Percentiles rank a stretch among this genome's conserved stretches.
Evolutionary conservation across 305 asterid genomes (phyloP).

Genomic region (Monarda citriodora): DNA sequence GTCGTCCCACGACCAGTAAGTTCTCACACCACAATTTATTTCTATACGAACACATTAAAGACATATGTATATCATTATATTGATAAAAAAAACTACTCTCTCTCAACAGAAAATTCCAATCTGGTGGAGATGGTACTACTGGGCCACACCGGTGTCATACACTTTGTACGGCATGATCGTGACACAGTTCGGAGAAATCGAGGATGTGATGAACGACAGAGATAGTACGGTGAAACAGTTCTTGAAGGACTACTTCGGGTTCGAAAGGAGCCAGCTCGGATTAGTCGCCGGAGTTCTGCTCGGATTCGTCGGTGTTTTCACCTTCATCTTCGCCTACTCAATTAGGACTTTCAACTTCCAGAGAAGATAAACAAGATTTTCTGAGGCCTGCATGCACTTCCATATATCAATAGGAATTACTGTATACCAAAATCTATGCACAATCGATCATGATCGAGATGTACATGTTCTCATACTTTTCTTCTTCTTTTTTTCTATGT

Average conservation of each 20-base stretch:
- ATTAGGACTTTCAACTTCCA: conserved; percentile 52
- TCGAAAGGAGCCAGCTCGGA: conserved; percentile 21
- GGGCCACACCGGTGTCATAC: conserved; percentile 41
- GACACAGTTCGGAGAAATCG: conserved; percentile 45
- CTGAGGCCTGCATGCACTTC: background rate
- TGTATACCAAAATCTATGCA: background rate
- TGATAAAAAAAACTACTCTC: too few species aligned
- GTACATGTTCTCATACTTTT: background rate
- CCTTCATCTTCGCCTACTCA: conserved; percentile 37
- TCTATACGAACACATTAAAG: background rate
- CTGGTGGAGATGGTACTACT: conserved; percentile 66
- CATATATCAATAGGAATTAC: background rate
- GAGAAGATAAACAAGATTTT: conserved; percentile 27
- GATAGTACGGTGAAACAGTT: conserved; percentile 26
- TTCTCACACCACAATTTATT: background rate
- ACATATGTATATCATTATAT: background rate
- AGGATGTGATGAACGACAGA: conserved; percentile 18
- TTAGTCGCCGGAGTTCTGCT: conserved; percentile 30
- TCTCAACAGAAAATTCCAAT: conserved; percentile 37
- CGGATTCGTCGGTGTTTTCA: conserved; percentile 35
- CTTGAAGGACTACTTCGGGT: conserved; percentile 43
- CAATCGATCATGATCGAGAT: background rate
- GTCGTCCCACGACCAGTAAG: conserved; percentile 49
- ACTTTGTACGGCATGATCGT: conserved; percentile 37
- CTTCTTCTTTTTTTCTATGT: background rate